Evolutionary conservation across 2,329 filamentous ascomycete species (phyloP).

Genomic region (Phoma sp.): DNA sequence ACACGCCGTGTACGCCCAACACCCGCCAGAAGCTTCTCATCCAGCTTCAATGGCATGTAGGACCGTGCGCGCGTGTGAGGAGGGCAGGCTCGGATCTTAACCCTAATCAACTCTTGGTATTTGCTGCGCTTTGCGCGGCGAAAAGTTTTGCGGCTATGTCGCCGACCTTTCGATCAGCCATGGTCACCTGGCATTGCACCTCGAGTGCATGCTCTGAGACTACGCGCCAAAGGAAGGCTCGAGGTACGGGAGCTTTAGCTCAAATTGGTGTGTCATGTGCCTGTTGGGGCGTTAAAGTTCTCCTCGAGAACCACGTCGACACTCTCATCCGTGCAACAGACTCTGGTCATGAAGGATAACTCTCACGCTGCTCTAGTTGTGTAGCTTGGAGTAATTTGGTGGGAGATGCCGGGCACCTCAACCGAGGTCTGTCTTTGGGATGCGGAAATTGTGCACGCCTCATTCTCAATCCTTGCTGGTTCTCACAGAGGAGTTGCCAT

Average conservation of each 20-base stretch:
- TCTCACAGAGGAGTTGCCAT: slow-evolving; percentile 43
- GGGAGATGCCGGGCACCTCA: slow-evolving; percentile 60
- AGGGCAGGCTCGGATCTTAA: slow-evolving; percentile 90
- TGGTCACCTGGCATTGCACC: slow-evolving; percentile 29
- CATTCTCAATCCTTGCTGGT: slow-evolving; percentile 10
- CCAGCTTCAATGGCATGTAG: slow-evolving; percentile 61
- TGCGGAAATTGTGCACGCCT: slow-evolving; percentile 42
- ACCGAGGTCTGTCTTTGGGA: slow-evolving; percentile 60
- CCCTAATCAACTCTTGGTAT: slow-evolving; percentile 85
- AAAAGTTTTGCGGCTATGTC: slow-evolving; percentile 61
- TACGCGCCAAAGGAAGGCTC: slow-evolving; percentile 50
- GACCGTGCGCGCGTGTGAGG: slow-evolving; percentile 52
- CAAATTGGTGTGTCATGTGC: slow-evolving; percentile 75
- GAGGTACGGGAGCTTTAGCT: slow-evolving; percentile 55
- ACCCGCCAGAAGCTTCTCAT: slow-evolving; percentile 68
- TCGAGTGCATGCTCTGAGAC: slow-evolving; percentile 25
- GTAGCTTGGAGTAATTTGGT: slow-evolving; percentile 57
- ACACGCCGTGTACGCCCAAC: slow-evolving; percentile 49
- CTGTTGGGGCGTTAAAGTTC: slow-evolving; percentile 73
- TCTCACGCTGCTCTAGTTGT: slow-evolving; percentile 53
- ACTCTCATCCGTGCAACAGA: slow-evolving; percentile 73
- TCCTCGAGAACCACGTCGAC: slow-evolving; percentile 80
- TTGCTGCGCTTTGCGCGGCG: slow-evolving; percentile 54
- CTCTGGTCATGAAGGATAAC: slow-evolving; percentile 70
- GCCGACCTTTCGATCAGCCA: slow-evolving; percentile 71